These are phyloP conservation scores for Russula olivacea DNA, from an alignment of 768 basidiomycete genomes.

Conservation along the genomic window DNA sequence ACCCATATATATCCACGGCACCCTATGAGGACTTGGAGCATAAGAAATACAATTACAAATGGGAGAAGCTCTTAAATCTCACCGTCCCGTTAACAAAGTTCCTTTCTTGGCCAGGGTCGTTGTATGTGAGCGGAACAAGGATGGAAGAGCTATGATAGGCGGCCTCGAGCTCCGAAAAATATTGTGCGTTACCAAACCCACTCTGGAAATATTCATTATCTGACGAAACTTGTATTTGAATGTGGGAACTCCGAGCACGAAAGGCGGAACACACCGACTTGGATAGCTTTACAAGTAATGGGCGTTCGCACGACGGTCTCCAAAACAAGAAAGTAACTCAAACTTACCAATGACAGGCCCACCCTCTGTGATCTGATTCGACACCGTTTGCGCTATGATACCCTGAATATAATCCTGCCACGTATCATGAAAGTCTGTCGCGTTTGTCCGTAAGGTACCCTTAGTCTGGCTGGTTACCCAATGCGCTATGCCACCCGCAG, in stretches of 20 bases:
- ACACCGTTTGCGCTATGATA: slow-evolving; percentile 52
- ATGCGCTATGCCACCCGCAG: slow-evolving; percentile 64
- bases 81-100: slow-evolving; percentile 72
- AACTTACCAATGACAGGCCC: slow-evolving; percentile 68
- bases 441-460: slow-evolving; percentile 66
- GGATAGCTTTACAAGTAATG: slow-evolving; percentile 39
- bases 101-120: slow-evolving; percentile 51
- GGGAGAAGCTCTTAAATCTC: slow-evolving; percentile 21
- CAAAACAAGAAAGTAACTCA: slow-evolving; percentile 28
- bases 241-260: not conserved
- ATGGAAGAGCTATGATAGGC: slow-evolving; percentile 51
- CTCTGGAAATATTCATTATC: slow-evolving; percentile 73
- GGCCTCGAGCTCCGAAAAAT: slow-evolving; percentile 57
- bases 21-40: slow-evolving; percentile 38
- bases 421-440: slow-evolving; percentile 58
- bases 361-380: slow-evolving; percentile 63
- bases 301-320: not conserved
- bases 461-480: slow-evolving; percentile 68
- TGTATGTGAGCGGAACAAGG: slow-evolving; percentile 68
- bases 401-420: slow-evolving; percentile 70
- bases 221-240: slow-evolving; percentile 27
- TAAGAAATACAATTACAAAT: not conserved
- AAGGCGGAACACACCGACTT: slow-evolving; percentile 41
- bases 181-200: slow-evolving; percentile 39
- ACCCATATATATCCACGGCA: slow-evolving; percentile 74